A percentile compares a stretch with the other conserved stretches of the same genome.
Evolutionary conservation across 2,329 filamentous ascomycete species (phyloP).

Genomic region (Nigrospora oryzae): DNA sequence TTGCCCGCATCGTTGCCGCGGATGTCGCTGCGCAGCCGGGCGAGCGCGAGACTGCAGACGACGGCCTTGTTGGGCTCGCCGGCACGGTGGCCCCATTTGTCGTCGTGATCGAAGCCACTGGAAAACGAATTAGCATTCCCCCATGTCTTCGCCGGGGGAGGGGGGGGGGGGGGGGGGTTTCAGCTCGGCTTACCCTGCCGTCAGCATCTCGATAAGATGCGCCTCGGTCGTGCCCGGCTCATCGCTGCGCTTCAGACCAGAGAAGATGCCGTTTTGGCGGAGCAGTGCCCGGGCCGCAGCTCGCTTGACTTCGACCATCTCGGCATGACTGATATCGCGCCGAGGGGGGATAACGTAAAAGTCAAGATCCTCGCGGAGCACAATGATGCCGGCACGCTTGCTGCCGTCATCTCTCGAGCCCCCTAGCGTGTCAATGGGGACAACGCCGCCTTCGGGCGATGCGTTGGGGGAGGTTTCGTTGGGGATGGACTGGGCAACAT

Average conservation of each 20-base stretch:
- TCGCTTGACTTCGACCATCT: constrained; percentile 96
- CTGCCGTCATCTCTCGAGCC: constrained; percentile 47
- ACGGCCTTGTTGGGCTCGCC: constrained; percentile 97
- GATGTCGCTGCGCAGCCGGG: constrained; percentile 86
- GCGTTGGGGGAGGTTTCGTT: constrained; percentile 59
- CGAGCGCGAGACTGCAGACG: constrained; percentile 91
- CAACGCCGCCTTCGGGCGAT: constrained; percentile 53
- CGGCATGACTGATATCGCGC: constrained; percentile 71
- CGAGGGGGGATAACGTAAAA: constrained; percentile 93
- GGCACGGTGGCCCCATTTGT: constrained; percentile 93
- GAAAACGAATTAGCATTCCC: constrained; percentile 7
- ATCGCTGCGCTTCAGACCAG: constrained; percentile 86
- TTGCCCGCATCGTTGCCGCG: constrained; percentile 67
- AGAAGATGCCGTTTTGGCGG: constrained; percentile 90
- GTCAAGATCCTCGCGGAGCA: constrained; percentile 89
- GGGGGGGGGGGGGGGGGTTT: background rate
- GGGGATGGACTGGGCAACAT: constrained; percentile 92
- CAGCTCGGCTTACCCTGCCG: constrained; percentile 67
- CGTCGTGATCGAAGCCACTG: constrained; percentile 94
- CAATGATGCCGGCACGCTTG: constrained; percentile 95
- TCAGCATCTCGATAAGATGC: constrained; percentile 98
- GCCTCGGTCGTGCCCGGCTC: constrained; percentile 95
- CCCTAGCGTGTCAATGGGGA: constrained; percentile 65
- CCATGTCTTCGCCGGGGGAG: background rate
- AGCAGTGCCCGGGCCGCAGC: constrained; percentile 82